phyloP scores from a whole-genome alignment of 2,329 filamentous ascomycete species.

The Stagonosporopsis rhizophila region DNA sequence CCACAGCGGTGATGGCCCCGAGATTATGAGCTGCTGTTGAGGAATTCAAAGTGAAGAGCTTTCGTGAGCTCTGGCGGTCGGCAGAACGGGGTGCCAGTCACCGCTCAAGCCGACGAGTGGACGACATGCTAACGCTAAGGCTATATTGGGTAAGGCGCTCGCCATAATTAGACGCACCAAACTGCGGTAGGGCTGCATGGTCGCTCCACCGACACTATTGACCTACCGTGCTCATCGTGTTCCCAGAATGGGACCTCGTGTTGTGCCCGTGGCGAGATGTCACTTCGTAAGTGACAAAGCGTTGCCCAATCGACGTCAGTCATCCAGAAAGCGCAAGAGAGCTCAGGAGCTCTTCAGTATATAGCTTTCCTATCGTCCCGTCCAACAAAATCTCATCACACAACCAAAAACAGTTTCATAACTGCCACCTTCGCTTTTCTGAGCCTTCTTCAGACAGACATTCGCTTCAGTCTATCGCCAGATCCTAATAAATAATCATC shows the following conservation, averaged over 20 bases:
- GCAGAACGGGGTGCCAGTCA: slow-evolving; percentile 22
- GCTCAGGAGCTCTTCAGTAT: slow-evolving; percentile 27
- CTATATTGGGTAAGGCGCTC: slow-evolving; percentile 10
- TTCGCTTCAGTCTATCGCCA: slow-evolving; percentile 38
- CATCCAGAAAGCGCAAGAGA: slow-evolving; percentile 31
- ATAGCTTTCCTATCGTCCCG: slow-evolving; percentile 31
- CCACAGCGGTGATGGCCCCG: slow-evolving; percentile 20
- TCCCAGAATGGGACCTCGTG: slow-evolving; percentile 36
- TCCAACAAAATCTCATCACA: slow-evolving; percentile 29
- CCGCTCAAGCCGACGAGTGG: slow-evolving; percentile 5
- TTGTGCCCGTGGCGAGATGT: slow-evolving; percentile 31
- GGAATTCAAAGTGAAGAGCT: slow-evolving; percentile 18
- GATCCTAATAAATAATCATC: slow-evolving; percentile 32
- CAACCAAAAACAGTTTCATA: slow-evolving; percentile 31
- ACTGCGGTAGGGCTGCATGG: slow-evolving; percentile 32
- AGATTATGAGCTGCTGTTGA: slow-evolving; percentile 18
- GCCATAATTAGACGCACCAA: slow-evolving; percentile 23
- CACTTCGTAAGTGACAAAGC: slow-evolving; percentile 37
- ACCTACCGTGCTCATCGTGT: slow-evolving; percentile 46
- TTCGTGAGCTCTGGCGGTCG: slow-evolving; percentile 19
- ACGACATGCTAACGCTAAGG: slow-evolving; percentile 4
- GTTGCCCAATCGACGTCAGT: slow-evolving; percentile 36
- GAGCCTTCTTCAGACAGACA: slow-evolving; percentile 35
- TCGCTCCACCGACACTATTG: slow-evolving; percentile 38
- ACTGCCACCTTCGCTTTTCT: slow-evolving; percentile 41